Percentiles rank a stretch among this genome's conserved stretches.
These are phyloP conservation scores for Solanum lycopersicoides DNA, from an alignment of 257 asterid genomes.

Conservation along the genomic window DNA sequence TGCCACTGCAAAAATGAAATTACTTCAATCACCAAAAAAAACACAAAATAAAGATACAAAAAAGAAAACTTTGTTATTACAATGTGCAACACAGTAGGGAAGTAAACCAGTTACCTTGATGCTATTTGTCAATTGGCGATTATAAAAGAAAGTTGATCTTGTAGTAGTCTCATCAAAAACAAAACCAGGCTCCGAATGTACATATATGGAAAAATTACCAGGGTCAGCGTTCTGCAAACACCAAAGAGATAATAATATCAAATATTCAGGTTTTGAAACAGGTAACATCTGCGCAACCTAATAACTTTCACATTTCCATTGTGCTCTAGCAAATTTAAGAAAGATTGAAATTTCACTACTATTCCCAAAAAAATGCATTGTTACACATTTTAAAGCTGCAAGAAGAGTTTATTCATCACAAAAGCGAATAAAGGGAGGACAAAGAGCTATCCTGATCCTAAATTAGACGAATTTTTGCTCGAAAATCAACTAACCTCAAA, in stretches of 20 bases:
- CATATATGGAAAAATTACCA: constrained; percentile 47
- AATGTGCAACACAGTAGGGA: neutral
- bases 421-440: neutral
- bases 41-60: neutral
- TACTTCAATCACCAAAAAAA: neutral
- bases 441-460: neutral
- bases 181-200: constrained; percentile 87
- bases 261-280: neutral
- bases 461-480: neutral
- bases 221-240: constrained; percentile 59
- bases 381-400: neutral
- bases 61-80: neutral
- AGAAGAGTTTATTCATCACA: neutral
- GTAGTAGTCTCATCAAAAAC: constrained; percentile 75
- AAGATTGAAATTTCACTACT: neutral
- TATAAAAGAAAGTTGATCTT: constrained; percentile 39
- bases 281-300: neutral
- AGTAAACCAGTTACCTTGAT: constrained; percentile 41
- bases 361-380: neutral
- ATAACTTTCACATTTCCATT: neutral
- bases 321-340: neutral
- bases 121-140: constrained; percentile 61
- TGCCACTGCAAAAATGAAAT: neutral
- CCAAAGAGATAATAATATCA: neutral
- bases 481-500: constrained; percentile 50